phyloP scores from a whole-genome alignment of 768 basidiomycete species.

The Rossbeevera mucosa region DNA sequence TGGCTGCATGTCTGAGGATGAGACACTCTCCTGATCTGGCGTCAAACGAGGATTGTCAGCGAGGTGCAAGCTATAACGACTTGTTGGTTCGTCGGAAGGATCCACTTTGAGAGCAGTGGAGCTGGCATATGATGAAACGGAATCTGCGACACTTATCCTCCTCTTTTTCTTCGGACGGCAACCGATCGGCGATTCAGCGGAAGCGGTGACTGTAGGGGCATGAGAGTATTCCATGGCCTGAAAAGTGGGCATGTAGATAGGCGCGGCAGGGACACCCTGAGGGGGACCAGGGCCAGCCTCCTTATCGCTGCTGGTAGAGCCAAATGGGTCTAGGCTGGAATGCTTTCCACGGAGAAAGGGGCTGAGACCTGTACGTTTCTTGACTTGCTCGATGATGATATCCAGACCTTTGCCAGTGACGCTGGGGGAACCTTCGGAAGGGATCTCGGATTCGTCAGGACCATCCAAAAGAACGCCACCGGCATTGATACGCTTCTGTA shows the following conservation, averaged over 20 bases:
- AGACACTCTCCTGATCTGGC: slow-evolving; percentile 31
- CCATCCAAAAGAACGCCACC: slow-evolving; percentile 30
- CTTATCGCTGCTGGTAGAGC: slow-evolving; percentile 35
- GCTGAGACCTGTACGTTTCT: slow-evolving; percentile 43
- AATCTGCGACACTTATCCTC: slow-evolving; percentile 34
- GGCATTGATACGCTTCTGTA: slow-evolving; percentile 38
- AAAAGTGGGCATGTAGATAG: slow-evolving; percentile 39
- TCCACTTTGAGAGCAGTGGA: slow-evolving; percentile 24
- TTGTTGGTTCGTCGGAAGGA: slow-evolving; percentile 20
- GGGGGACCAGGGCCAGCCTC: slow-evolving; percentile 30
- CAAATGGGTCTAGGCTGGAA: slow-evolving; percentile 47
- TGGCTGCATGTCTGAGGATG: slow-evolving; percentile 33
- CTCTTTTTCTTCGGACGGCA: slow-evolving; percentile 34
- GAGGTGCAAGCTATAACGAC: slow-evolving; percentile 18
- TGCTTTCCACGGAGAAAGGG: slow-evolving; percentile 50
- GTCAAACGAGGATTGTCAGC: slow-evolving; percentile 29
- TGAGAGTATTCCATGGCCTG: slow-evolving; percentile 37
- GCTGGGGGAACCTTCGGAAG: slow-evolving; percentile 34
- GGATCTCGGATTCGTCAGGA: slow-evolving; percentile 20
- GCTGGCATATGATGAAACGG: slow-evolving; percentile 33
- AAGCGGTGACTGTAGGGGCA: slow-evolving; percentile 29
- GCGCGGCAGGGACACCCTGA: slow-evolving; percentile 21
- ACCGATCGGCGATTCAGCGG: slow-evolving; percentile 25
- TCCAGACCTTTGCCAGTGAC: slow-evolving; percentile 49
- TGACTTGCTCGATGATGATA: slow-evolving; percentile 45